Percentiles rank a stretch among this genome's conserved stretches.
Conservation (phyloP, 805 yeast genomes). For the Komagataella ulmi region DNA sequence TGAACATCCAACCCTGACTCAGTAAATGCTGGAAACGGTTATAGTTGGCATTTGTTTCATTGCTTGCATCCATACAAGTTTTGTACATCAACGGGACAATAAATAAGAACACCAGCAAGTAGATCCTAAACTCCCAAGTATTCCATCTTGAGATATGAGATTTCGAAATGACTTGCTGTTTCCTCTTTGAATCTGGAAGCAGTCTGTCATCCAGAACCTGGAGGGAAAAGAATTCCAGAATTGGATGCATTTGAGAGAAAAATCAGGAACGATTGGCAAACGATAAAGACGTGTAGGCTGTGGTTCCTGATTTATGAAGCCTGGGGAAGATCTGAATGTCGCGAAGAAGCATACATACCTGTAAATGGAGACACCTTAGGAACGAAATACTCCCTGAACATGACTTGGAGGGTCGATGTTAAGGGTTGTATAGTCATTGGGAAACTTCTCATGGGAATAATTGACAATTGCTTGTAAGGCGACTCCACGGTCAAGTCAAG, state of each 20-base stretch:
- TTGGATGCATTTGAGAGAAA: conserved; percentile 1
- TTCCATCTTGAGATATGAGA: conserved; percentile 48
- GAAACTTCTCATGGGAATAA: no score
- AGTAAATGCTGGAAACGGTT: conserved; percentile 45
- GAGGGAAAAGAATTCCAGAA: conserved; percentile 26
- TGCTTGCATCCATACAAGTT: conserved; percentile 73
- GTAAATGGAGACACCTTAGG: background rate
- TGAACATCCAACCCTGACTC: conserved; percentile 80
- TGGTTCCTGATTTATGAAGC: background rate
- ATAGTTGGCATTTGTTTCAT: conserved; percentile 64
- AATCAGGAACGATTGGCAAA: background rate
- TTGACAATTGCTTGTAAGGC: no score
- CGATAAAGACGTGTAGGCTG: conserved; percentile 1
- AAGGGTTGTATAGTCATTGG: no score
- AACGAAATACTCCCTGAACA: background rate
- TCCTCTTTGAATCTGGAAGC: conserved; percentile 21
- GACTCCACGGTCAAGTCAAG: background rate
- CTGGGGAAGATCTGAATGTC: background rate
- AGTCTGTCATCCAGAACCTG: conserved; percentile 41
- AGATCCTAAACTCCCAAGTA: conserved; percentile 63
- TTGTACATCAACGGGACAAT: conserved; percentile 75
- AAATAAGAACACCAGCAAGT: conserved; percentile 45
- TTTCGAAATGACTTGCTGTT: conserved; percentile 16
- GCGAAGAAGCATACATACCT: background rate
- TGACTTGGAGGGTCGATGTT: background rate